Base-by-base conservation (phyloP, 805 yeast genomes). In the Ogataea minuta region DNA sequence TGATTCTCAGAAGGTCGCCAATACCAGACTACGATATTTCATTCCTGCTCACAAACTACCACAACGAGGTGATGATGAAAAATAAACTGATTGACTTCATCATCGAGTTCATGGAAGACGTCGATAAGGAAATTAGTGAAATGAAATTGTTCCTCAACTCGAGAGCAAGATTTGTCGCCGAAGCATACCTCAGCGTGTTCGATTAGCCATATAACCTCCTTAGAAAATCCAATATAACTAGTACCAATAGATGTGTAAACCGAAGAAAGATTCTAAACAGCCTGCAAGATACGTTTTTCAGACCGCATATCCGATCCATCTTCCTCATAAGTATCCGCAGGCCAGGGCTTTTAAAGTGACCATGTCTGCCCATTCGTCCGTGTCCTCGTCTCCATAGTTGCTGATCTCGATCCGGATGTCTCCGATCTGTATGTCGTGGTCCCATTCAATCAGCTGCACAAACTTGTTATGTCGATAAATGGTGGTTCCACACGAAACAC, bases 71-170 rank as follows among this genome's bases (percentile, higher is more conserved):
- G 50, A 88, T 93, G 96, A 76, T 90, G 67, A 91, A 93, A 68
- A 90, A 84, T 55, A 93, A 93, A 66, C 75, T 93, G 54, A 95
- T 93, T 30, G 99, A 93, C 64, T 93, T 93, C 63, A 90, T 93
- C 52, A 88, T 93, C 52, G 98, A 93, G 68, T 93, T 93, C 63
- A 90, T 93, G 98, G 98, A 93, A 64, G 99, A 90, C 58, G 99
- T 93, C 13, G 99, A 93, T 64, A 91, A 89, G 69, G 99, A 93
- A 65, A 93, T 93, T 58, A 87, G 96, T 64, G 99, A 93, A 63
- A 93, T 93, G 95, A 93, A 93, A 67, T 74, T 93, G 63, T 93
- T 91, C 63, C 76, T 93, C 62, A 93, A 93, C 59, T 96, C 99
- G 10, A 79, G 99, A 60, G 99, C 99, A 10, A 84, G 99, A 71